Percentiles rank a stretch among this genome's conserved stretches.
These are phyloP conservation scores for Coemansia sp. DNA, from an alignment of 192 early-diverging fungal species.

Conservation along the genomic window DNA sequence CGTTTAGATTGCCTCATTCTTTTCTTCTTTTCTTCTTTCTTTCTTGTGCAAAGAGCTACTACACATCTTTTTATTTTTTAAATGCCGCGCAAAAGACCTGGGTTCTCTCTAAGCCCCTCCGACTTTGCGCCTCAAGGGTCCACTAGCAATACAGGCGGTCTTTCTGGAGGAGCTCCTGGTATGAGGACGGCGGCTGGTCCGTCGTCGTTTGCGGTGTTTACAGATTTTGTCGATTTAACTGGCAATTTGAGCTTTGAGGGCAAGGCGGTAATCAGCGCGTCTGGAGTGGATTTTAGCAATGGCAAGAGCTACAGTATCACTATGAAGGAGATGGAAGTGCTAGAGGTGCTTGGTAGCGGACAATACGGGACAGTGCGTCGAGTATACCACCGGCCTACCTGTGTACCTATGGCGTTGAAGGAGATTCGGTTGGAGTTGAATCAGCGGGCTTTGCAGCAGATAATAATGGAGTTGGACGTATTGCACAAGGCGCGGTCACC, in stretches of 20 bases:
- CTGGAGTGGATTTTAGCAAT: conserved; percentile 90
- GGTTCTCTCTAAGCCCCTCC: conserved; percentile 44
- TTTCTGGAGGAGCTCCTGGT: not conserved
- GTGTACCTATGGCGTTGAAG: conserved; percentile 89
- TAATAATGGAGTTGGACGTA: conserved; percentile 95
- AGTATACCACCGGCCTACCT: conserved; percentile 85
- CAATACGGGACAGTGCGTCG: conserved; percentile 94
- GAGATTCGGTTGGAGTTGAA: conserved; percentile 94
- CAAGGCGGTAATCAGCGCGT: conserved; percentile 88
- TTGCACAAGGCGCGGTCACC: conserved; percentile 85
- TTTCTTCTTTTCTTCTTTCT: conserved; percentile 3
- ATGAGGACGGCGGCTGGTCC: not conserved
- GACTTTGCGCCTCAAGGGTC: conserved; percentile 27
- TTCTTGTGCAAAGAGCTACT: not conserved
- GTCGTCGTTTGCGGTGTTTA: conserved; percentile 30
- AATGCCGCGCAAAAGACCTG: conserved; percentile 54
- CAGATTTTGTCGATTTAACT: conserved; percentile 47
- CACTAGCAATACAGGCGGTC: conserved; percentile 5
- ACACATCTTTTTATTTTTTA: not conserved
- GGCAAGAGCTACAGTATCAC: conserved; percentile 88
- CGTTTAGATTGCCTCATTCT: conserved; percentile 6
- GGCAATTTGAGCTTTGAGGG: conserved; percentile 91
- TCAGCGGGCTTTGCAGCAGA: conserved; percentile 85
- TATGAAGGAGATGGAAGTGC: conserved; percentile 78
- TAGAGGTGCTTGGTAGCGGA: conserved; percentile 85